phyloP scores from a whole-genome alignment of 2,329 filamentous ascomycete species.

The Penicillium sp. region DNA sequence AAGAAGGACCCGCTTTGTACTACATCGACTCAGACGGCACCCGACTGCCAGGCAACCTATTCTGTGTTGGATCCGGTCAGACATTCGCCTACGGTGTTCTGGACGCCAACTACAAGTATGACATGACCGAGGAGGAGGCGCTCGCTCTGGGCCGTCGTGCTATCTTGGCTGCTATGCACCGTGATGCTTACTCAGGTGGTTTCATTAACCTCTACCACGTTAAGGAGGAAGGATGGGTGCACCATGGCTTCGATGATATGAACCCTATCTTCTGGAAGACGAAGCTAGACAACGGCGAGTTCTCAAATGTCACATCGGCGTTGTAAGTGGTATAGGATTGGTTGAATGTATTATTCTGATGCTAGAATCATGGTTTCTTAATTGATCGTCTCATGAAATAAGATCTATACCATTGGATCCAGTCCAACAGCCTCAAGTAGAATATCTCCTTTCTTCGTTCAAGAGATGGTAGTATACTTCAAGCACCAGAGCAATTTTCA shows the following conservation, averaged over 20 bases:
- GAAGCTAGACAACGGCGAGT: slow-evolving; percentile 97
- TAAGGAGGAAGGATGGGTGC: slow-evolving; percentile 98
- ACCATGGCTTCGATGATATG: slow-evolving; percentile 96
- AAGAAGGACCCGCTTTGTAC: slow-evolving; percentile 96
- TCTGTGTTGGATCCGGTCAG: slow-evolving; percentile 97
- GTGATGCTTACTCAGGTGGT: slow-evolving; percentile 97
- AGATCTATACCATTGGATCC: not conserved
- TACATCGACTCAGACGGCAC: slow-evolving; percentile 99
- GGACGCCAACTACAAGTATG: slow-evolving; percentile 91
- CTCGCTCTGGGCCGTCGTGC: slow-evolving; percentile 87
- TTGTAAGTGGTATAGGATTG: slow-evolving; percentile 41
- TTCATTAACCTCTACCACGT: slow-evolving; percentile 99
- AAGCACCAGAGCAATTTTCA: not conserved
- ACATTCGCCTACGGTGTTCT: slow-evolving; percentile 98
- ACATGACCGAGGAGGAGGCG: slow-evolving; percentile 82
- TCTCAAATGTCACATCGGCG: slow-evolving; percentile 86
- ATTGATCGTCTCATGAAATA: not conserved
- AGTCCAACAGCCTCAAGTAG: not conserved
- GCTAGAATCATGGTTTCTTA: slow-evolving; percentile 3
- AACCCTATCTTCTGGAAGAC: slow-evolving; percentile 99
- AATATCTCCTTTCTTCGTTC: not conserved
- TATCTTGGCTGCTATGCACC: slow-evolving; percentile 93
- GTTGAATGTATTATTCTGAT: slow-evolving; percentile 21
- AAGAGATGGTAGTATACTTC: not conserved
- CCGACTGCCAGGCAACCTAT: slow-evolving; percentile 86